Base-by-base conservation (phyloP, 1,284 basidiomycete species). In the Irpex lacteus region DNA sequence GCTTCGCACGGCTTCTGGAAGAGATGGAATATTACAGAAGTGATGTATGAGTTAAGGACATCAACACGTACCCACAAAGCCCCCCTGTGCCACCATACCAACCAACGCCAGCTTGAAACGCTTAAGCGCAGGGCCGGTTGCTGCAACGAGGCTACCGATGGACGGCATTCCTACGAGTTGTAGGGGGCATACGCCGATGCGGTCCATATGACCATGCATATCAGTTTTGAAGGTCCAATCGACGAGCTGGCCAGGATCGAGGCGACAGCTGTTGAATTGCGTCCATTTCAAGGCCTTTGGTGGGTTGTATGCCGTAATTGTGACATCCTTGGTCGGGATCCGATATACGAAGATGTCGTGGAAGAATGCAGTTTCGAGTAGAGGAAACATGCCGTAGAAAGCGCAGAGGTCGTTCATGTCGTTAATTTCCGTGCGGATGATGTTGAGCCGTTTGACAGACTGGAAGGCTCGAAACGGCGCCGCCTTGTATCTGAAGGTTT, bases 81-180 rank as follows among this genome's bases (percentile, higher is more conserved):
- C 61, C 5, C 63, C 65, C 26, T 65, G 63, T 32, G 58, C 40
- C 19, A 65, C 50, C 50, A 66, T 59, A 19, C 57, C 57, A 2
- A 69, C 63, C 47, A 69, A 34, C 13, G 60, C 66, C 13, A 67
- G 49, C 53, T 66, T 64, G 26, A 64, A 60, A 44, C 66, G 63
- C 50, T 69, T 65, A 5, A 69, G 49, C 26, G 62, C 50, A 4
- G 66, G 58, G 8, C 68, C 64, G 13, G 44, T 56, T 4, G 58
- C 53, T 8, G 37, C 40, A 19, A 65, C 5, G 13, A 67, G 47
- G 34, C 15, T 49, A 4, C 62, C 64, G 15, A 64, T 26, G 7
- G 62, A 49, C 5, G 54, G 36, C 19, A 69, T 8, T 4, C 62
- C 66, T 8, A 60, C 52, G 32, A 64, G 60, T 60, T 69, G 68